Evolutionary conservation across 495 filamentous ascomycete genomes (phyloP).

Genomic region (Lepraria neglecta): DNA sequence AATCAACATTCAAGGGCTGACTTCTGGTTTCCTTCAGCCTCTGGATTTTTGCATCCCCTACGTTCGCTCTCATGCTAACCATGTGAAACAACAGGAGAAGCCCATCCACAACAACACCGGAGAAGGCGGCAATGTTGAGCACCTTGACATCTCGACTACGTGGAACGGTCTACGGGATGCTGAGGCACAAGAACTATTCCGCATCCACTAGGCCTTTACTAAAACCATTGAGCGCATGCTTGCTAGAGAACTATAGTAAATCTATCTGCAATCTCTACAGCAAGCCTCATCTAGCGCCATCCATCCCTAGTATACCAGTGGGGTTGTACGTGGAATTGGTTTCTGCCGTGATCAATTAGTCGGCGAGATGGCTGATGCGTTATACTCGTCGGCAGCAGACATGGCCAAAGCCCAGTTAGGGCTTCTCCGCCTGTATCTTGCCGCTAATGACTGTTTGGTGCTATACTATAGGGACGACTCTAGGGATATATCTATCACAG

Average conservation of each 20-base stretch:
- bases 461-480: neutral
- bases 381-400: slow-evolving; percentile 13
- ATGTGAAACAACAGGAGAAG: slow-evolving; percentile 10
- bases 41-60: slow-evolving; percentile 22
- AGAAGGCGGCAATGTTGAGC: slow-evolving; percentile 16
- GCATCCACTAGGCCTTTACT: slow-evolving; percentile 22
- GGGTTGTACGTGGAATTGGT: slow-evolving; percentile 11
- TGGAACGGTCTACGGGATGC: slow-evolving; percentile 25
- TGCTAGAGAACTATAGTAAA: slow-evolving; percentile 15
- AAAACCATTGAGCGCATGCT: slow-evolving; percentile 22
- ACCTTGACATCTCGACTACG: slow-evolving; percentile 21
- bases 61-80: slow-evolving; percentile 10
- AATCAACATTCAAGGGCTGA: slow-evolving; percentile 15
- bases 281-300: slow-evolving; percentile 8
- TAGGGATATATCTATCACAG: slow-evolving; percentile 11
- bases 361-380: slow-evolving; percentile 15
- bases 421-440: slow-evolving; percentile 21
- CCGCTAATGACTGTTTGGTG: slow-evolving; percentile 16
- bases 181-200: slow-evolving; percentile 19
- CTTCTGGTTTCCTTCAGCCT: slow-evolving; percentile 2
- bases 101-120: neutral
- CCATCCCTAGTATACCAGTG: slow-evolving; percentile 11
- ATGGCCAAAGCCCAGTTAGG: slow-evolving; percentile 4
- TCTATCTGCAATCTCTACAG: slow-evolving; percentile 12
- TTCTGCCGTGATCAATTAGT: slow-evolving; percentile 18